Evolutionary conservation across 495 filamentous ascomycete species (phyloP).

Genomic region (Stereocaulon alpinum): DNA sequence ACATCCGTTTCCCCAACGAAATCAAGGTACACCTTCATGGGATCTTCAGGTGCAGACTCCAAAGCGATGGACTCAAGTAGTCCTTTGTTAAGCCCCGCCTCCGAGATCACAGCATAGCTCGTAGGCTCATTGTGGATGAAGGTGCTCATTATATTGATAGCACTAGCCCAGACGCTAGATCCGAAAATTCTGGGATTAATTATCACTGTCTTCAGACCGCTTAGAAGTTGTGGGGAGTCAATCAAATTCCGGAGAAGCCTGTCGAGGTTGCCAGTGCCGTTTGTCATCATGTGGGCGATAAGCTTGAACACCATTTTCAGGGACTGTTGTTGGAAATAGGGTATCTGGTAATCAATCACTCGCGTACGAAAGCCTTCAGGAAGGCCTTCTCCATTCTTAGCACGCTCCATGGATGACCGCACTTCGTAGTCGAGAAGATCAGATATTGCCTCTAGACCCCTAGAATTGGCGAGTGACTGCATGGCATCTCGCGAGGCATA

Average conservation of each 20-base stretch:
- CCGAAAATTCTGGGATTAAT: constrained; percentile 69
- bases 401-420: constrained; percentile 53
- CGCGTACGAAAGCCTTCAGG: constrained; percentile 66
- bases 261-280: constrained; percentile 75
- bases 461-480: constrained; percentile 62
- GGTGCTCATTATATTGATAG: constrained; percentile 79
- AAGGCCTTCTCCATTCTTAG: constrained; percentile 59
- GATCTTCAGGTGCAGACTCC: constrained; percentile 31
- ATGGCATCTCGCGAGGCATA: constrained; percentile 74
- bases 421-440: constrained; percentile 76
- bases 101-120: constrained; percentile 88
- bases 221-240: constrained; percentile 76
- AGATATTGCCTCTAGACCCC: constrained; percentile 77
- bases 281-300: constrained; percentile 87
- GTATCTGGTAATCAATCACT: constrained; percentile 82
- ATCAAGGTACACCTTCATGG: constrained; percentile 5
- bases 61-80: constrained; percentile 74
- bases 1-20: constrained; percentile 7
- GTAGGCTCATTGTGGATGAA: constrained; percentile 99
- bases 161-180: constrained; percentile 85
- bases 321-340: constrained; percentile 83
- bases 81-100: constrained; percentile 79
- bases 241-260: constrained; percentile 85
- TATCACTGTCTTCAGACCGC: constrained; percentile 70
- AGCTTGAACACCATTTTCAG: constrained; percentile 92